Base-by-base conservation (phyloP, 2,329 filamentous ascomycete species). In the Ilyonectria robusta region DNA sequence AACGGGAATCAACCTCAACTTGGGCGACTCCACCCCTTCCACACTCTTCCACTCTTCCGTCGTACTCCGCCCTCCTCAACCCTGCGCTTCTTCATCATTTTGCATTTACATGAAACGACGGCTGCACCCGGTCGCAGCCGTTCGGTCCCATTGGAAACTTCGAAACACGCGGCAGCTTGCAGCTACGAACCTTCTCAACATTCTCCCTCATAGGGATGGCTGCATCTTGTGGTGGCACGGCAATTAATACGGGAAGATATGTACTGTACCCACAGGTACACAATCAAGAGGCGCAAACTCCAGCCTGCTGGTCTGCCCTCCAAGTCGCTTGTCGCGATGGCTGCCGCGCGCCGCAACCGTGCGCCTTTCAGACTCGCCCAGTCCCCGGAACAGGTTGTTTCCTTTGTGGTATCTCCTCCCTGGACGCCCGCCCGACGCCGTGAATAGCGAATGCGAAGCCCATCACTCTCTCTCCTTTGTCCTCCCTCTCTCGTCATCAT, bases 81-180 rank as follows among this genome's bases (percentile, higher is more conserved):
- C 62, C 70, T 72, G 65, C 51, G 68, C 57, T 61, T 66, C 55
- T 54, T 68, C 66, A 60, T 65, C 55, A 71, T 65, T 66, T 60
- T 55, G 62, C 59, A 47, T 60, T 54, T 64, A 66, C 65, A 56
- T 72, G 73, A 75, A 75, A 75, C 73, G 69, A 66, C 62, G 70
- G 68, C 66, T 62, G 46, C 70, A 63, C 58, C 61, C 62, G 69
- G 59, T 64, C 71, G 68, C 68, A 70, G 54, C 70, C 65, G 65
- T 69, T 69, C 64, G 60, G 62, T 33, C 51, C 65, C 68, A 66
- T 72, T 42, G 35, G 65, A 70, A 42, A 53, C 47, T 65, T 73
- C 66, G 71, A 72, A 75, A 72, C 71, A 73, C 67, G 63, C 73
- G 71, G 71, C 66, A 75, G 59, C 59, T 37, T 68, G 66, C 68